These are phyloP conservation scores for Cytospora paraplurivora DNA, from an alignment of 2,329 filamentous ascomycete genomes.

Conservation along the genomic window DNA sequence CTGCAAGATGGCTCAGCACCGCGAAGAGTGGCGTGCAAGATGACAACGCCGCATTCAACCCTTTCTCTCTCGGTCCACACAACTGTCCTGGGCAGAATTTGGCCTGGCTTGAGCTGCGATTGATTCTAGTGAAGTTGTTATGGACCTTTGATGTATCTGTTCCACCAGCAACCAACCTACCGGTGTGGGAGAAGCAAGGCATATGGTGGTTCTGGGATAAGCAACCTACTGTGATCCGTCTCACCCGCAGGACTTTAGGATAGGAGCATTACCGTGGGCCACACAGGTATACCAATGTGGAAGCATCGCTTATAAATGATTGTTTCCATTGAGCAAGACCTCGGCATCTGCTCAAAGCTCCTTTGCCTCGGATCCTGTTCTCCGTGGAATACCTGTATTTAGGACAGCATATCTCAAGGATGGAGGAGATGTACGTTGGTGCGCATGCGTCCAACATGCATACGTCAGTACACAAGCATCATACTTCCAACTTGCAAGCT, in stretches of 20 bases:
- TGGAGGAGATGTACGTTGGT: too few species aligned
- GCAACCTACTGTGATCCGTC: conserved; percentile 12
- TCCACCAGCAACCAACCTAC: conserved; percentile 4
- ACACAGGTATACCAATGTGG: too few species aligned
- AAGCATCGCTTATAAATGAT: too few species aligned
- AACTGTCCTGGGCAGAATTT: conserved; percentile 18
- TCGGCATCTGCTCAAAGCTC: too few species aligned
- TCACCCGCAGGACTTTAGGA: conserved; percentile 10
- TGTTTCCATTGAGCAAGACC: too few species aligned
- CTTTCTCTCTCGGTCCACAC: conserved; percentile 17
- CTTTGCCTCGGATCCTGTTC: too few species aligned
- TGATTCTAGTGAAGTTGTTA: conserved; percentile 12
- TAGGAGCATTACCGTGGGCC: too few species aligned
- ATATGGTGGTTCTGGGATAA: conserved; percentile 22
- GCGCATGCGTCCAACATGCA: too few species aligned
- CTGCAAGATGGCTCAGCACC: conserved; percentile 11
- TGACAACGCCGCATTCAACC: conserved; percentile 10
- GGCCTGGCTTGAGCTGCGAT: conserved; percentile 17
- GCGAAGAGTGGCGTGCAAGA: conserved; percentile 2
- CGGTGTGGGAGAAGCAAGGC: conserved; percentile 15
- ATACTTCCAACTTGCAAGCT: too few species aligned
- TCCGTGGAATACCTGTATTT: too few species aligned
- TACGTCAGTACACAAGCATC: too few species aligned
- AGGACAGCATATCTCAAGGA: too few species aligned
- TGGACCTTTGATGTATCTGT: conserved; percentile 14